phyloP scores from a whole-genome alignment of 164 flowering plant genomes.

The Tetracentron sinense region DNA sequence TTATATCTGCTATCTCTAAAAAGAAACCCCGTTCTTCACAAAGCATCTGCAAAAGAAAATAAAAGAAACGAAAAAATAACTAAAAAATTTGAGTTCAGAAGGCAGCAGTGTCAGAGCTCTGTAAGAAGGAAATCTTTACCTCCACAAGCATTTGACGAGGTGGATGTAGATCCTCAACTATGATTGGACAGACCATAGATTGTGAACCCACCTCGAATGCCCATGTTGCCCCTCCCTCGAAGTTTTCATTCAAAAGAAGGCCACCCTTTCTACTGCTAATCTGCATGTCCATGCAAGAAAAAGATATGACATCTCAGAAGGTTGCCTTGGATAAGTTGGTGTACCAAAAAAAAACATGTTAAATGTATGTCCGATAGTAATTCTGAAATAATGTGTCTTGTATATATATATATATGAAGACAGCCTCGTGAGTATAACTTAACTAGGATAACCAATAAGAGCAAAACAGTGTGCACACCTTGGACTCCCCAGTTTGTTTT shows the following conservation, averaged over 20 bases:
- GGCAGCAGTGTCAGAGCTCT: background rate
- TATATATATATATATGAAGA: background rate
- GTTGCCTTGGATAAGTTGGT: no score
- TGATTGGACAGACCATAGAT: conserved; percentile 84
- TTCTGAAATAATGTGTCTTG: no score
- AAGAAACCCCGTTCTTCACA: conserved; percentile 82
- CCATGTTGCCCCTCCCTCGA: conserved; percentile 93
- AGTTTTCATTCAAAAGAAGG: conserved; percentile 57
- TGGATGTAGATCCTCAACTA: conserved; percentile 80
- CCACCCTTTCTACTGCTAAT: conserved; percentile 64
- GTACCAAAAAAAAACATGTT: no score
- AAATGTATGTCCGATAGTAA: no score
- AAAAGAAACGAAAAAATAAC: background rate
- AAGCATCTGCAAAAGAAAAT: conserved; percentile 53
- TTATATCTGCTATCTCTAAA: conserved; percentile 77
- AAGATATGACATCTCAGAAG: conserved; percentile 4
- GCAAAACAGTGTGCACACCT: conserved; percentile 39
- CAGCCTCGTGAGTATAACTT: background rate
- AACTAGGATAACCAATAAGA: background rate
- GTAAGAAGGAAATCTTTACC: conserved; percentile 35
- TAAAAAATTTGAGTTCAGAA: background rate
- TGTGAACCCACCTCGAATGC: conserved; percentile 93
- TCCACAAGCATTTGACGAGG: conserved; percentile 96
- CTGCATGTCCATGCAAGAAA: conserved; percentile 30
- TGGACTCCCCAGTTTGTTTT: conserved; percentile 64